phyloP scores from a whole-genome alignment of 768 basidiomycete species.

The Rhizopogon vulgaris region DNA sequence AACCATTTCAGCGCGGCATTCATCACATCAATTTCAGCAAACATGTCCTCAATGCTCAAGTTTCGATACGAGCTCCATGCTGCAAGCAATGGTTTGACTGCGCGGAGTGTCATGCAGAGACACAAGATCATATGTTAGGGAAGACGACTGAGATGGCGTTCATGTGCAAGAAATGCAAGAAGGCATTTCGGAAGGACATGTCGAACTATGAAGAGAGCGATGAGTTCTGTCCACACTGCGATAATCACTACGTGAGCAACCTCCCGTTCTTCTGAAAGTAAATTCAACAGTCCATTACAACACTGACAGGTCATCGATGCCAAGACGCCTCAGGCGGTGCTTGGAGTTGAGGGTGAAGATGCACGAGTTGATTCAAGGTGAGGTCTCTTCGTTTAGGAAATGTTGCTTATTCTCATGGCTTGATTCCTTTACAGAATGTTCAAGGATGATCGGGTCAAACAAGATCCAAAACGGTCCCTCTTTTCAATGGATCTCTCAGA shows the following conservation, averaged over 20 bases:
- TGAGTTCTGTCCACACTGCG: slow-evolving; percentile 97
- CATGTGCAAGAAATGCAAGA: slow-evolving; percentile 86
- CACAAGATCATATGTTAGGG: slow-evolving; percentile 62
- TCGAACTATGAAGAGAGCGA: slow-evolving; percentile 88
- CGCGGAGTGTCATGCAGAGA: slow-evolving; percentile 88
- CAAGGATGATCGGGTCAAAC: slow-evolving; percentile 77
- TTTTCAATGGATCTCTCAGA: slow-evolving; percentile 44
- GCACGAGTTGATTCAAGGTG: slow-evolving; percentile 82
- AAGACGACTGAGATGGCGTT: slow-evolving; percentile 84
- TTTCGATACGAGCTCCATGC: slow-evolving; percentile 92
- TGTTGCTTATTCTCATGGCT: neutral
- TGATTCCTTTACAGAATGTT: slow-evolving; percentile 55
- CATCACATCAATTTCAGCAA: slow-evolving; percentile 47
- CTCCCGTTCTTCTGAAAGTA: neutral
- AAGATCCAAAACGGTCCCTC: slow-evolving; percentile 42
- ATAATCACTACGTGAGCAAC: slow-evolving; percentile 86
- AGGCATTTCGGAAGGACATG: slow-evolving; percentile 98
- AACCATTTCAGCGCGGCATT: neutral
- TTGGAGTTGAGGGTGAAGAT: slow-evolving; percentile 90
- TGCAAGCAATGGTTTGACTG: slow-evolving; percentile 99
- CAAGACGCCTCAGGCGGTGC: slow-evolving; percentile 79
- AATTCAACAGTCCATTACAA: neutral
- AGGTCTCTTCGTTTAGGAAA: slow-evolving; percentile 15
- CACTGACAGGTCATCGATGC: slow-evolving; percentile 77
- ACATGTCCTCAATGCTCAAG: slow-evolving; percentile 95